Evolutionary conservation across 495 filamentous ascomycete genomes (phyloP), one percentile per base, ranked within the genome.

Genomic region (Tuber brumale): DNA sequence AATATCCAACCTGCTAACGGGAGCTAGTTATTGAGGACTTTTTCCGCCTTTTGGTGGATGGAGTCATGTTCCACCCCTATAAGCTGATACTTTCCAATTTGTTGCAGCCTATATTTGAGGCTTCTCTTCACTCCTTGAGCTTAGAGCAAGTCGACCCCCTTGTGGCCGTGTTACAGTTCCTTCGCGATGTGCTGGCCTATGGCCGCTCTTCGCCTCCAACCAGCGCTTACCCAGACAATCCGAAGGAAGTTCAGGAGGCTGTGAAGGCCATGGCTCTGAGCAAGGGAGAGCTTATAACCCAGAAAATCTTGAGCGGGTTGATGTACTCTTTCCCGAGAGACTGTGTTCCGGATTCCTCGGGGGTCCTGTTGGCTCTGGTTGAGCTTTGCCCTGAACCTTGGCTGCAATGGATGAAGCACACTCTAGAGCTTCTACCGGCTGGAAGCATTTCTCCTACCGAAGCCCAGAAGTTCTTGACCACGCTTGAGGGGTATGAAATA

Each of bases 261-360:
- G 92, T 99, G 72, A 92, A 91, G 83, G 84, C 88, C 69, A 88
- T 97, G 48, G 83, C 97, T 70, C 72, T 87, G 2, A 85, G 87
- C 0, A 90, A 94, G 71, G 95, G 96, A 71, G 91, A 94, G 83
- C 83, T 89, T 39, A 87, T 99, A 46, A 88, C 93, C 35, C 94
- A 97, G 83, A 92, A 93, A 66, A 89, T 96, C 57, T 85, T 98
- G 82, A 94, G 94, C 7, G 95, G 95, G 77, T 95, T 99, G 94
- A 97, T 99, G 94, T 97, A 97, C 83, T 93, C 90, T 0, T 99
- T 98, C 86, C 95, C 95, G 0, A 88, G 90, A 69, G 96, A 97
- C 83, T 97, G 94, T 85, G 94, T 98, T 84, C 89, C 94, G 0
- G 96, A 98, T 84, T 94, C 94, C 9, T 95, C 92, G 39, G 93